Conservation (phyloP, 73 alveolate species). For the Paraurostyla sp. region DNA sequence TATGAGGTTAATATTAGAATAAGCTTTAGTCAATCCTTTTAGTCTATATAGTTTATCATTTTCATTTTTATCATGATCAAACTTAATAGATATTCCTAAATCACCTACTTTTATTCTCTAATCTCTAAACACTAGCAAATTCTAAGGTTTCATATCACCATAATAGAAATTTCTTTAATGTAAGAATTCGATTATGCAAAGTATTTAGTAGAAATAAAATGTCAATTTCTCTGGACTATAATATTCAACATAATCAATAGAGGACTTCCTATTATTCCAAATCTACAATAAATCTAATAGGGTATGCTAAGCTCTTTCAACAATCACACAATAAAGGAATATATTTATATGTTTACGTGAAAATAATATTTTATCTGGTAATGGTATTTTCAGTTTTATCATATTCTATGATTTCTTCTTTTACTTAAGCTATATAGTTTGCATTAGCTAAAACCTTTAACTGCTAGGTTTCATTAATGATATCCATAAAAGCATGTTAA, state of each 20-base stretch:
- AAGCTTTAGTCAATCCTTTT: background rate
- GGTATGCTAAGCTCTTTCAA: constrained; percentile 47
- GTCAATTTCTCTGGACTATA: constrained; percentile 29
- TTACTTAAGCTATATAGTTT: constrained; percentile 19
- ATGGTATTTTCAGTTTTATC: background rate
- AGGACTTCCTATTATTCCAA: background rate
- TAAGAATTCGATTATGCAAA: background rate
- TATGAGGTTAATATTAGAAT: background rate
- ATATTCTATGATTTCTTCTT: constrained; percentile 55
- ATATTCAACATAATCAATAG: background rate
- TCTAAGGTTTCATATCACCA: constrained; percentile 62
- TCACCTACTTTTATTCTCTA: constrained; percentile 45
- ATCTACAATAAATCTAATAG: background rate
- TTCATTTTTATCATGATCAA: background rate
- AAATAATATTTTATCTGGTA: too few species aligned
- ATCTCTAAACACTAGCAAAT: constrained; percentile 50
- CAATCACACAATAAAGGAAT: constrained; percentile 49
- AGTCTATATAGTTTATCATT: background rate
- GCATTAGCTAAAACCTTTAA: background rate
- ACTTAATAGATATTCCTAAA: constrained; percentile 48
- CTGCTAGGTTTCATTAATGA: constrained; percentile 10
- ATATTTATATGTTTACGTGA: too few species aligned
- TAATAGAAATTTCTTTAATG: constrained; percentile 26
- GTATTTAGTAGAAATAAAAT: background rate
- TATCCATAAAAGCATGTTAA: background rate